Evolutionary conservation across 768 basidiomycete genomes (phyloP).

Genomic region (Russula abietina): DNA sequence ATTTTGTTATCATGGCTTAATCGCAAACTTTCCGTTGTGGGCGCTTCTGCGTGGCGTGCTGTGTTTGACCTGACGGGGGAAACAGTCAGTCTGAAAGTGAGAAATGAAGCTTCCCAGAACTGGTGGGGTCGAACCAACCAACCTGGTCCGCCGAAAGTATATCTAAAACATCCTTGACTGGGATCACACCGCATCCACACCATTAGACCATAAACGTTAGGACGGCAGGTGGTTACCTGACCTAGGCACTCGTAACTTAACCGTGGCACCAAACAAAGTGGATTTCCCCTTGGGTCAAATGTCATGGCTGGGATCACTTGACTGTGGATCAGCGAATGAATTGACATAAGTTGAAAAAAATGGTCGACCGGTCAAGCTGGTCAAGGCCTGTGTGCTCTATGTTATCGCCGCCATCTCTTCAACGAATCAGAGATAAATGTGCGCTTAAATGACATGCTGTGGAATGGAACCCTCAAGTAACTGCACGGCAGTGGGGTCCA

Average conservation of each 20-base stretch:
- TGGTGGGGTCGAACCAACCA: neutral
- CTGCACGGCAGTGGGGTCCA: neutral
- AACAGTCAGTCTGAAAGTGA: neutral
- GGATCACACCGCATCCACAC: neutral
- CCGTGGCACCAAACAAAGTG: neutral
- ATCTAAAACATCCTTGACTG: neutral
- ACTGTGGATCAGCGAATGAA: neutral
- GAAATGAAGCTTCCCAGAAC: neutral
- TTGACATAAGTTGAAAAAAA: constrained; percentile 4
- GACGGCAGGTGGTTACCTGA: neutral
- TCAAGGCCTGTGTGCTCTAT: neutral
- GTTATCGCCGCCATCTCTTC: constrained; percentile 2
- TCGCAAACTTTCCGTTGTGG: neutral
- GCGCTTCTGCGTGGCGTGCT: neutral
- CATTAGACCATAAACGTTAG: neutral
- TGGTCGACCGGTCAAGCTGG: neutral
- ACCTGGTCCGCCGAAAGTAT: neutral
- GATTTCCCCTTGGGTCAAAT: neutral
- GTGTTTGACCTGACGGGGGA: neutral
- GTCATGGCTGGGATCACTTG: neutral
- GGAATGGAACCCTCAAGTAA: neutral
- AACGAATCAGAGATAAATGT: neutral
- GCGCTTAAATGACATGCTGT: neutral
- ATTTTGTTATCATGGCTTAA: constrained; percentile 4
- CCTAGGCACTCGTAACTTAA: neutral